phyloP scores from a whole-genome alignment of 139 green algal genomes.

The Auxenochlorella pyrenoidosa region DNA sequence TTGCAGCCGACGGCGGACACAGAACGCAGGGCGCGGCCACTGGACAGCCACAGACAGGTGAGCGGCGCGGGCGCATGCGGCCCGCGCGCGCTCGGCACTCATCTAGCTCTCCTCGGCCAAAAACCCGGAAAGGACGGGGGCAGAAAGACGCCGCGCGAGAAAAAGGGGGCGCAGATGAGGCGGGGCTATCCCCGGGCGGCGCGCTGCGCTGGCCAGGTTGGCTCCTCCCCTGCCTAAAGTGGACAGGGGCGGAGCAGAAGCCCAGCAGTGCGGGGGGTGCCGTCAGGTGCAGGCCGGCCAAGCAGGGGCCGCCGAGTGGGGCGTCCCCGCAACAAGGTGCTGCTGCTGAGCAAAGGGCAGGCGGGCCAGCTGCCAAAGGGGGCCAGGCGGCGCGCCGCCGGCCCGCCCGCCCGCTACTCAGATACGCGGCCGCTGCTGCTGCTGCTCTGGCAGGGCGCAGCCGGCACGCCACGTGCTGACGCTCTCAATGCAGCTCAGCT shows the following conservation, averaged over 20 bases:
- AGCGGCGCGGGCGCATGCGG: background rate
- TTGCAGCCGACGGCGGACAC: too few species aligned
- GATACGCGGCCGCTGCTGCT: background rate
- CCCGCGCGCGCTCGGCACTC: background rate
- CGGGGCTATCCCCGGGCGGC: too few species aligned
- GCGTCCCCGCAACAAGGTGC: background rate
- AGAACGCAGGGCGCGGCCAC: background rate
- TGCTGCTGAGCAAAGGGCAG: background rate
- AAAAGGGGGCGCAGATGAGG: background rate
- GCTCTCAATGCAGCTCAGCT: constrained; percentile 25
- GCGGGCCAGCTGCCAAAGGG: background rate
- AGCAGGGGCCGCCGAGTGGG: too few species aligned
- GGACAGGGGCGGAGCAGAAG: too few species aligned
- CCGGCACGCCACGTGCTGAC: constrained; percentile 23
- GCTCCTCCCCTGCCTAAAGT: too few species aligned
- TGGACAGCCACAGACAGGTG: background rate
- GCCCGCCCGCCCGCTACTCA: background rate
- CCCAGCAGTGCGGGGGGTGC: too few species aligned
- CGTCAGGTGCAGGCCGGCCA: too few species aligned
- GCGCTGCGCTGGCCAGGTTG: too few species aligned
- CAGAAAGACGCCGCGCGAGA: background rate
- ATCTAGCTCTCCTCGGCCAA: background rate
- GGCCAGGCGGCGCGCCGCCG: too few species aligned
- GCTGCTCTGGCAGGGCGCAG: constrained; percentile 27
- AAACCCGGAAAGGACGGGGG: background rate